phyloP scores from a whole-genome alignment of 2,329 filamentous ascomycete genomes.

The Bipolaris victoriae region DNA sequence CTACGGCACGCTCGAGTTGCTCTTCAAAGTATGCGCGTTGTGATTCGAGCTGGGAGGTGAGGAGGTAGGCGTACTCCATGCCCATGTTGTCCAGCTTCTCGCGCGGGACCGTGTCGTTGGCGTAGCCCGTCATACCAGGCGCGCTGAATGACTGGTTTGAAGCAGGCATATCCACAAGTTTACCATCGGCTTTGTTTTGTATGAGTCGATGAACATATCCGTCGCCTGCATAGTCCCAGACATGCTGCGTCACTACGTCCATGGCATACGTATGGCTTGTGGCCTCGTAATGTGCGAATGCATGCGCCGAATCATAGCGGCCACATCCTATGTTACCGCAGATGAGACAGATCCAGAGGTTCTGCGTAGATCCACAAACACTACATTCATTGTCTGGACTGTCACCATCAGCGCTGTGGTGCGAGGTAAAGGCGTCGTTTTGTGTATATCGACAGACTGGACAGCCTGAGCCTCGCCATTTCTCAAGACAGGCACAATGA shows the following conservation, averaged over 20 bases:
- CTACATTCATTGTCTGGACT: slow-evolving; percentile 73
- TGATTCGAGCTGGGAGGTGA: slow-evolving; percentile 90
- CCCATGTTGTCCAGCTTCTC: slow-evolving; percentile 80
- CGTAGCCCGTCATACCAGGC: slow-evolving; percentile 53
- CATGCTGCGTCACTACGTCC: slow-evolving; percentile 89
- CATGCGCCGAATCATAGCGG: slow-evolving; percentile 90
- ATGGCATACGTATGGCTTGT: slow-evolving; percentile 91
- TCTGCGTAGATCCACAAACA: slow-evolving; percentile 78
- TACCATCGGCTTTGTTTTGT: slow-evolving; percentile 89
- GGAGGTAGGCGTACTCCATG: slow-evolving; percentile 90
- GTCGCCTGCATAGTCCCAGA: slow-evolving; percentile 97
- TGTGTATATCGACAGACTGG: slow-evolving; percentile 93
- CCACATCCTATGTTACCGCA: slow-evolving; percentile 94
- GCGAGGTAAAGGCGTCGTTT: slow-evolving; percentile 54
- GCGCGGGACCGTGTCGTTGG: slow-evolving; percentile 72
- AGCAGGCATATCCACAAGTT: slow-evolving; percentile 85
- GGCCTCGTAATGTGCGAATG: slow-evolving; percentile 90
- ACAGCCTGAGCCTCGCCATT: slow-evolving; percentile 93
- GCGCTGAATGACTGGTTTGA: slow-evolving; percentile 34
- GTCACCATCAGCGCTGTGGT: slow-evolving; percentile 47
- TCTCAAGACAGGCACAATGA: slow-evolving; percentile 93
- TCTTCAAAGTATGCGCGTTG: slow-evolving; percentile 95
- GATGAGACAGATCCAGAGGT: slow-evolving; percentile 94
- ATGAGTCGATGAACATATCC: slow-evolving; percentile 96
- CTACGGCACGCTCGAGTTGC: slow-evolving; percentile 82